phyloP scores from a whole-genome alignment of 768 basidiomycete genomes.

The Gloeostereum incarnatum region DNA sequence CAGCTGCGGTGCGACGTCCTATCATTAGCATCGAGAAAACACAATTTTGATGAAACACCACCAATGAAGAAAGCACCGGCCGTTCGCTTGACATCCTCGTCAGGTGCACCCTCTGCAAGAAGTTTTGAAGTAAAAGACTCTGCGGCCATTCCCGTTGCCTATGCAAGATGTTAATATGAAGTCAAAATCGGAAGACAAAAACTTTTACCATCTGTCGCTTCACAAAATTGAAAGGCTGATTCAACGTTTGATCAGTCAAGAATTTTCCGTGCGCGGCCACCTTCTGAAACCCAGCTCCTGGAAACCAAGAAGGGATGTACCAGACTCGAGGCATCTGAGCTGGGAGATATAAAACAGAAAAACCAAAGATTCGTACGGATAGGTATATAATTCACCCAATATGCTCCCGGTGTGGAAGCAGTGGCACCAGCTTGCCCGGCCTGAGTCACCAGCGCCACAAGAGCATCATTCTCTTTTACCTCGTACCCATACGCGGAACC shows the following conservation, averaged over 20 bases:
- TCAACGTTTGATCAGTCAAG: constrained; percentile 20
- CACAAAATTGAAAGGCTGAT: constrained; percentile 19
- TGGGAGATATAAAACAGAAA: background rate
- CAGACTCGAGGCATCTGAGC: constrained; percentile 15
- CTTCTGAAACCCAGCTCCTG: constrained; percentile 24
- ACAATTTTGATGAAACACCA: background rate
- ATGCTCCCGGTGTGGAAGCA: constrained; percentile 3
- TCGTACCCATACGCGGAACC: background rate
- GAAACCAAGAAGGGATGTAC: constrained; percentile 23
- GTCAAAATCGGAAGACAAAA: background rate
- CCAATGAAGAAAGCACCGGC: background rate
- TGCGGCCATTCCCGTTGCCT: constrained; percentile 7
- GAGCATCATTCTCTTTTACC: constrained; percentile 4
- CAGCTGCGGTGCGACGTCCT: too few species aligned
- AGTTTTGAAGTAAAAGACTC: constrained; percentile 7
- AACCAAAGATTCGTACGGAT: constrained; percentile 1
- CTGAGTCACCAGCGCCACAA: background rate
- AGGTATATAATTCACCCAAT: constrained; percentile 7
- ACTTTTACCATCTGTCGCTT: constrained; percentile 21
- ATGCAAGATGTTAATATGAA: constrained; percentile 1
- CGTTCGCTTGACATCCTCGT: background rate
- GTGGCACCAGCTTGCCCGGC: constrained; percentile 3
- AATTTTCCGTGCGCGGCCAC: constrained; percentile 20
- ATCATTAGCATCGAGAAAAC: too few species aligned
- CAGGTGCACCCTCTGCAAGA: background rate